These are phyloP conservation scores for Dittrichia graveolens DNA, from an alignment of 129 eudicot species.

Conservation along the genomic window DNA sequence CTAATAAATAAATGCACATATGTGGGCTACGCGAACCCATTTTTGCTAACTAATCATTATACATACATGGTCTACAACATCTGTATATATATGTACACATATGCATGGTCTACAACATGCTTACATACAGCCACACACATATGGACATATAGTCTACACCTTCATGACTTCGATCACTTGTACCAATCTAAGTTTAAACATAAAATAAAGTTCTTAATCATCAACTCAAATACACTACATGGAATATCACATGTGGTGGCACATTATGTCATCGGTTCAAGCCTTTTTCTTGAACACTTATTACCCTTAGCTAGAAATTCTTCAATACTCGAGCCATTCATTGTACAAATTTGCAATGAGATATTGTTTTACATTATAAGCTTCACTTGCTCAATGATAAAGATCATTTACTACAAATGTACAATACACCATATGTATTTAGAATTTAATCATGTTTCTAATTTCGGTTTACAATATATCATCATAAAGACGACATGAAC, in stretches of 20 bases:
- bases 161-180: not conserved
- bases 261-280: not conserved
- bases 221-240: not conserved
- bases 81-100: not conserved
- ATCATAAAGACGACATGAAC: too few species aligned
- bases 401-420: too few species aligned
- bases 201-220: not conserved
- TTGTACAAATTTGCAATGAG: not conserved
- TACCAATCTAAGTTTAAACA: not conserved
- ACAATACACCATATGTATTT: too few species aligned
- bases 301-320: not conserved
- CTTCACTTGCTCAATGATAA: too few species aligned
- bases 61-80: not conserved
- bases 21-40: not conserved
- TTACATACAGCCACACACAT: too few species aligned
- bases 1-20: not conserved
- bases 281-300: not conserved
- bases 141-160: not conserved
- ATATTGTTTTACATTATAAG: too few species aligned
- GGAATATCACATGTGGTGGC: not conserved
- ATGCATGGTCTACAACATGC: too few species aligned
- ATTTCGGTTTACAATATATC: too few species aligned
- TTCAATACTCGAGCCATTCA: too few species aligned
- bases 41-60: not conserved
- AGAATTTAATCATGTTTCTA: too few species aligned